phyloP scores from a whole-genome alignment of 306 rosid species.

The Arachis stenosperma region DNA sequence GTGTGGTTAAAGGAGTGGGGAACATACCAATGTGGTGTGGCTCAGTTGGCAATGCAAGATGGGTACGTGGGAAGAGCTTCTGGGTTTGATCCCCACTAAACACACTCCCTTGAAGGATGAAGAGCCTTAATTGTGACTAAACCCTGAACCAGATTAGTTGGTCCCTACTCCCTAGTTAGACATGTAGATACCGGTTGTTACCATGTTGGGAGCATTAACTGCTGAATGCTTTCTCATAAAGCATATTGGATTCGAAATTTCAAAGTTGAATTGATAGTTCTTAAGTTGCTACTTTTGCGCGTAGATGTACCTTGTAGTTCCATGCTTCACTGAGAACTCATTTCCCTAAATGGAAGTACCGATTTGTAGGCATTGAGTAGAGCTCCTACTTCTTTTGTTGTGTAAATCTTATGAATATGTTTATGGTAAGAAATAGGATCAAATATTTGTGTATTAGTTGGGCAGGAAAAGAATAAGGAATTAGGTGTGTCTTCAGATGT shows the following conservation, averaged over 20 bases:
- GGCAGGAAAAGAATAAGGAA: neutral
- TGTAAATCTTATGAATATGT: neutral
- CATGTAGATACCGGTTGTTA: no score
- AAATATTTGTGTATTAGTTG: neutral
- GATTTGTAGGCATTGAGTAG: neutral
- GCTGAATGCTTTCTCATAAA: neutral
- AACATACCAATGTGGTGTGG: no score
- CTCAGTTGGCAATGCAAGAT: no score
- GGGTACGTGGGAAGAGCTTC: no score
- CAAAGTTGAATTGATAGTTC: neutral
- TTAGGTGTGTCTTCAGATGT: neutral
- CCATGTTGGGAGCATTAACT: neutral
- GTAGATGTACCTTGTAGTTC: neutral
- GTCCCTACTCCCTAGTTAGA: no score
- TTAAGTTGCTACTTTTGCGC: neutral
- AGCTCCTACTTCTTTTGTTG: neutral
- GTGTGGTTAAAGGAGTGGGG: no score
- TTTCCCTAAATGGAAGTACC: neutral
- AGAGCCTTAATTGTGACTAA: no score
- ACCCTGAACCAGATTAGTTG: no score
- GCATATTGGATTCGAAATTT: neutral
- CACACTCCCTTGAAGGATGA: no score
- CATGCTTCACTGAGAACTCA: neutral
- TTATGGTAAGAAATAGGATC: slow-evolving; percentile 1
- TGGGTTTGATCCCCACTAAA: no score